Conservation (phyloP, 352 stramenopile genomes). For the Phytophthora brassicae region DNA sequence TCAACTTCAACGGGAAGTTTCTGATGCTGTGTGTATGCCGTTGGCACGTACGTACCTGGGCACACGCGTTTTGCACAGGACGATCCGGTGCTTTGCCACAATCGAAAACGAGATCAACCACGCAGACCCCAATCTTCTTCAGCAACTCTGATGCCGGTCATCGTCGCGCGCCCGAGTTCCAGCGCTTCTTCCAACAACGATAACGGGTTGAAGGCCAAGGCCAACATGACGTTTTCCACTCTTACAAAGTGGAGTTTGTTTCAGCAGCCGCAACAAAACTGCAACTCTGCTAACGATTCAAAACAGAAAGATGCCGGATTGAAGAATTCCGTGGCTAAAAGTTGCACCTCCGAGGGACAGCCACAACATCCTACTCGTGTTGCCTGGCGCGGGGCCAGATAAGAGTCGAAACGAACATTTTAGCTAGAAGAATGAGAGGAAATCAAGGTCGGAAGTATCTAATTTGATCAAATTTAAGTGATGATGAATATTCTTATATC, state of each 20-base stretch:
- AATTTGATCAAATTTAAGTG: constrained; percentile 16
- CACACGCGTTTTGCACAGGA: no score
- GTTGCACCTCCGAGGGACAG: constrained; percentile 1
- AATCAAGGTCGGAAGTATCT: no score
- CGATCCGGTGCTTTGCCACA: constrained; percentile 12
- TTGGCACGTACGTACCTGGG: no score
- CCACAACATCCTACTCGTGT: constrained; percentile 1
- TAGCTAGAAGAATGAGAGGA: background rate
- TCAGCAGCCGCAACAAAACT: constrained; percentile 12
- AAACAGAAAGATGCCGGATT: constrained; percentile 14
- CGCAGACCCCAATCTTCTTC: background rate
- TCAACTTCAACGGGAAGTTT: constrained; percentile 26
- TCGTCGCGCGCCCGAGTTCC: background rate
- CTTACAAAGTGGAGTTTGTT: constrained; percentile 12
- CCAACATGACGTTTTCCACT: constrained; percentile 10
- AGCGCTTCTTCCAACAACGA: background rate
- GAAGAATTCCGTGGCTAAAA: constrained; percentile 15
- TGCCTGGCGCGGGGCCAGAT: constrained; percentile 18
- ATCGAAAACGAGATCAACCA: constrained; percentile 5
- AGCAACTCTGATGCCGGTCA: background rate
- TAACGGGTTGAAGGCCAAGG: background rate
- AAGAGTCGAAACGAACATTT: background rate
- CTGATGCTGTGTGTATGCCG: background rate
- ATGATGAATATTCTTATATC: background rate
- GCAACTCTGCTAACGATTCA: background rate